Evolutionary conservation across 352 stramenopile genomes (phyloP), one percentile per base, ranked within the genome.

Genomic region (Albugo laibachii): DNA sequence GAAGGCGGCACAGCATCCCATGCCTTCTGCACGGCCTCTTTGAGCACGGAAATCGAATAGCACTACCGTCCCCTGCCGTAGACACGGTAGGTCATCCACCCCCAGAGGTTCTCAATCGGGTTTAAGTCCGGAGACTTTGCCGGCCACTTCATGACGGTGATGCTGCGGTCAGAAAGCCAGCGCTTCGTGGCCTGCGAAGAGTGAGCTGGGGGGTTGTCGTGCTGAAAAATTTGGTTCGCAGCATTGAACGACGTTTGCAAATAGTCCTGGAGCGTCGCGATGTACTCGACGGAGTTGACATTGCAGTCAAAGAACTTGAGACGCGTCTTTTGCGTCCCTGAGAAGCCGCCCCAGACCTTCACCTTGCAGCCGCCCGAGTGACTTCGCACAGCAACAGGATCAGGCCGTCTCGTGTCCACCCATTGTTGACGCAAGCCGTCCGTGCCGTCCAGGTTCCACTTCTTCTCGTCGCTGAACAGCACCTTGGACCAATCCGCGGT

Each of bases 21-120:
- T 18, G 16, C 47, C n/a, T 48, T 13, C n/a, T 24, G 13, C 24
- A 52, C 47, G 12, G 47, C 47, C 27, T 39, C 20, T 14, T 39
- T 39, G 16, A 51, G 2, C 12, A 2, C 14, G 31, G 24, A 4
- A 11, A 51, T 27, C 12, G 24, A 47, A 14, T 47, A 12, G 16
- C 34, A 51, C 15, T 39, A 31, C 14, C 44, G 50, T 19, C 50
- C n/a, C n/a, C n/a, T n/a, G 24, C 15, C 45, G 21, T 56, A 56
- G 16, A 56, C 36, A 16, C 39, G 36, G 21, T 41, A 47, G 11
- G 11, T 34, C 44, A 56, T 54, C 39, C 47, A 41, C 47, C 51
- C 51, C 45, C 51, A 56, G 11, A 56, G 6, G 40, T 53, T 56
- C 39, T 56, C 46, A 24, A 56, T 49, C 34, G 51, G 51, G 36